These are phyloP conservation scores for Hymenoscyphus repandus DNA, from an alignment of 2,329 filamentous ascomycete species.

Conservation along the genomic window DNA sequence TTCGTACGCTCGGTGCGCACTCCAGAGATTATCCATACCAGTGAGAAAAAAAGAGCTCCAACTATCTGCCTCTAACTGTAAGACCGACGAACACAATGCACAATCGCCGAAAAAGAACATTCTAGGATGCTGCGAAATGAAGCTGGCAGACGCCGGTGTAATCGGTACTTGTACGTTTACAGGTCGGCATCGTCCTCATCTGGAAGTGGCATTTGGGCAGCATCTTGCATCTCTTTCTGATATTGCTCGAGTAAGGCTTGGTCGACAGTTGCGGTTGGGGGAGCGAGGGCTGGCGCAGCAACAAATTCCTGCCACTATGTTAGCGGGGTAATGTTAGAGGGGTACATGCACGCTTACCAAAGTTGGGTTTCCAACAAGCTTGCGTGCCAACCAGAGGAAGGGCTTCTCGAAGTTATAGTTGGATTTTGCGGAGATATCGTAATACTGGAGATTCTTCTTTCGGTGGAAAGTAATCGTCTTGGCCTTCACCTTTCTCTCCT, in stretches of 20 bases:
- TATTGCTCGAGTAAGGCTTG: constrained; percentile 75
- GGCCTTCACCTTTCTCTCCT: constrained; percentile 99
- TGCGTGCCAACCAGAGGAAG: constrained; percentile 98
- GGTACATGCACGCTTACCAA: constrained; percentile 53
- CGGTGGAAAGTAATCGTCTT: constrained; percentile 99
- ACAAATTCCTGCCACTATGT: constrained; percentile 73
- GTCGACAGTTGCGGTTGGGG: constrained; percentile 88
- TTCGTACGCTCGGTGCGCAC: constrained; percentile 20
- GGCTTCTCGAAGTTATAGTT: constrained; percentile 99
- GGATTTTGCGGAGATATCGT: constrained; percentile 99
- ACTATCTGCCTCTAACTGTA: constrained; percentile 28
- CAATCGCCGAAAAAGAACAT: constrained; percentile 30
- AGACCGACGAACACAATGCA: constrained; percentile 27
- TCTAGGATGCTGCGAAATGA: constrained; percentile 32
- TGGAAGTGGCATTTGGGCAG: constrained; percentile 78
- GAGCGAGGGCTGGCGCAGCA: constrained; percentile 88
- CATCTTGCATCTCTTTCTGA: constrained; percentile 81
- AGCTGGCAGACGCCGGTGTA: constrained; percentile 17
- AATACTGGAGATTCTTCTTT: constrained; percentile 99
- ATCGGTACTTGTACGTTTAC: constrained; percentile 23
- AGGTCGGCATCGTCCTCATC: constrained; percentile 81
- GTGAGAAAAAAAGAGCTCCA: constrained; percentile 22
- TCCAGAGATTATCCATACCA: constrained; percentile 23
- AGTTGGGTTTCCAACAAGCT: constrained; percentile 89
- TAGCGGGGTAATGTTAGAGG: constrained; percentile 16